Evolutionary conservation across 352 stramenopile species (phyloP), one percentile per base, ranked within the genome.

Genomic region (Plasmopara muralis): DNA sequence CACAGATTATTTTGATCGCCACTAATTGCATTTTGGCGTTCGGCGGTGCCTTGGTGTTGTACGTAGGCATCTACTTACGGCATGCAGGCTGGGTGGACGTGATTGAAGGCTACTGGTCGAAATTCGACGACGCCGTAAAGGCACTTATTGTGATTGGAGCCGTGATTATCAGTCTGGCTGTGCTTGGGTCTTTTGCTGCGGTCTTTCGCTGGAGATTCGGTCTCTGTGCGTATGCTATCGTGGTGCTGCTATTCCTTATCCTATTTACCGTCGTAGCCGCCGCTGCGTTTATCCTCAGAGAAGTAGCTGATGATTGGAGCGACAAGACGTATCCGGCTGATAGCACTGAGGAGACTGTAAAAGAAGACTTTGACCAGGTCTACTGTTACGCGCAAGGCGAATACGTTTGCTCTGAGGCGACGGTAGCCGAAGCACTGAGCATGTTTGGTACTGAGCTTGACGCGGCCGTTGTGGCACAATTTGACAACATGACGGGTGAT

Each of bases 371-470:
- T 41, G 73, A 89, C 52, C 47, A 71, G 40, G 64, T 78, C 33
- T 89, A 89, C 50, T 87, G 78, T 66, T 86, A 86, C 42, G 70
- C 76, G 16, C 76, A 89, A 60, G 78, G 74, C 37, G 78, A 72
- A 16, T 83, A 85, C 50, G 62, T 87, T 42, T 89, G 78, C 58
- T 85, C 83, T 47, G 56, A 73, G 31, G 72, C 69, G 43, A 66
- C 60, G 1, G 63, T 79, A 5, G 41, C 41, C 8, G 75, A 84
- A 33, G 70, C 72, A 7, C 42, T 84, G 33, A 35, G 46, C 33
- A 73, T 83, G 51, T 89, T 83, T 44, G 47, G 72, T 33, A 63
- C 75, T 0, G 49, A 56, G 8, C 35, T 80, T 25, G 53, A 66
- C 47, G 55, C 57, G 34, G 37, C 53, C 25, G 52, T 74, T 30